Evolutionary conservation across 441 rosid genomes (phyloP).

Genomic region (Populus hybrid): DNA sequence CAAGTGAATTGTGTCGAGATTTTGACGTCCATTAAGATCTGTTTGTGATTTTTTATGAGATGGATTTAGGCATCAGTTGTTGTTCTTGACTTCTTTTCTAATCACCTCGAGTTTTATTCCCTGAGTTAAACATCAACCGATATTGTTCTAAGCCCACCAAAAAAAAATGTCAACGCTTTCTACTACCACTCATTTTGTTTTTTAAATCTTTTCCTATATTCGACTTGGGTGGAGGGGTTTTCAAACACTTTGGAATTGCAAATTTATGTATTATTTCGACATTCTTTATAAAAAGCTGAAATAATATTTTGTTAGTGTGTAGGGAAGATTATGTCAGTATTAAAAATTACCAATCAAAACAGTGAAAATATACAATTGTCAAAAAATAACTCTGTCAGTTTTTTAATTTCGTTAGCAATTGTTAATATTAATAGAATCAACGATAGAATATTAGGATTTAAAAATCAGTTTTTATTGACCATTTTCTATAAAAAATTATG

Average conservation of each 20-base stretch:
- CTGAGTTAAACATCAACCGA: not conserved
- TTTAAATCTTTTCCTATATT: slow-evolving; percentile 8
- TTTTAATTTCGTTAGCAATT: too few relatives aligned
- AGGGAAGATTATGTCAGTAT: too few relatives aligned
- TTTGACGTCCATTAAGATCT: not conserved
- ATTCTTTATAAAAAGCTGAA: slow-evolving; percentile 18
- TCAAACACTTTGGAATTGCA: not conserved
- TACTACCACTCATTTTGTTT: not conserved
- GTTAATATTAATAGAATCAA: too few relatives aligned
- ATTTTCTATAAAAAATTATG: too few relatives aligned
- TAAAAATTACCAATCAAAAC: too few relatives aligned
- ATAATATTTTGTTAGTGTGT: too few relatives aligned
- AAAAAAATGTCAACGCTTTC: slow-evolving; percentile 4
- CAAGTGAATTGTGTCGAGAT: not conserved
- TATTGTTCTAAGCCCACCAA: slow-evolving; percentile 1
- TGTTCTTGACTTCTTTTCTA: not conserved
- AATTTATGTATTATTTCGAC: slow-evolving; percentile 27
- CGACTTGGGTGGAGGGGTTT: not conserved
- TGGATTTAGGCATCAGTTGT: not conserved
- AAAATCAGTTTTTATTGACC: not conserved
- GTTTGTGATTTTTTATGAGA: not conserved
- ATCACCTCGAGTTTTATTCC: not conserved
- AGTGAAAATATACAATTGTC: too few relatives aligned
- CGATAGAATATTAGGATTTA: too few relatives aligned
- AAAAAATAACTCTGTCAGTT: too few relatives aligned